A percentile compares a stretch with the other conserved stretches of the same genome.
These are phyloP conservation scores for Wickerhamiella allomyrinae DNA, from an alignment of 805 yeast genomes.

Conservation along the genomic window DNA sequence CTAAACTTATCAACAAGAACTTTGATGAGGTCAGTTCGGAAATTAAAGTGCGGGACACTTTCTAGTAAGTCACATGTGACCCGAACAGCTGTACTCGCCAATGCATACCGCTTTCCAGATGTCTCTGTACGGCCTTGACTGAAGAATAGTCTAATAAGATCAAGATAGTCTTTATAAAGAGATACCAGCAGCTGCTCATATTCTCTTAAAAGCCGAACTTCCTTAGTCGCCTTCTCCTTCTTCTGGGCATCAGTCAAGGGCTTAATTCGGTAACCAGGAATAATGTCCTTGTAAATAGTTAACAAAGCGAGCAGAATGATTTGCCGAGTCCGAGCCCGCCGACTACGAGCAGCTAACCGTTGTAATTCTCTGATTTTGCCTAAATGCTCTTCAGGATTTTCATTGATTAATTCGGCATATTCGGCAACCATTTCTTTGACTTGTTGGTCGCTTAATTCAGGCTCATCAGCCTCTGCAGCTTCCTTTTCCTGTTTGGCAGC, in stretches of 20 bases:
- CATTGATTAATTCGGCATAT: slow-evolving; percentile 60
- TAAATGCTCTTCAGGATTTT: slow-evolving; percentile 80
- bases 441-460: slow-evolving; percentile 38
- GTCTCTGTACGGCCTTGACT: slow-evolving; percentile 24
- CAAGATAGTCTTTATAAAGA: slow-evolving; percentile 56
- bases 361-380: slow-evolving; percentile 41
- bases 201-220: slow-evolving; percentile 58
- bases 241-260: slow-evolving; percentile 70
- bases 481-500: slow-evolving; percentile 19
- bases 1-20: slow-evolving; percentile 55
- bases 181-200: slow-evolving; percentile 68
- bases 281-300: slow-evolving; percentile 68
- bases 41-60: slow-evolving; percentile 66
- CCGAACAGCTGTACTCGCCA: slow-evolving; percentile 36
- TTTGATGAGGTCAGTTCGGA: slow-evolving; percentile 56
- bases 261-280: slow-evolving; percentile 80
- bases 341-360: slow-evolving; percentile 15
- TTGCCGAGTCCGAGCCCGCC: slow-evolving; percentile 42
- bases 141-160: slow-evolving; percentile 33
- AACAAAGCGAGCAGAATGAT: slow-evolving; percentile 65
- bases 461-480: slow-evolving; percentile 28
- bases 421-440: slow-evolving; percentile 76
- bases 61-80: slow-evolving; percentile 69
- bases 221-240: slow-evolving; percentile 69
- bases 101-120: slow-evolving; percentile 13